Conservation (phyloP, 2,329 filamentous ascomycete species). For the Corynespora cassiicola region DNA sequence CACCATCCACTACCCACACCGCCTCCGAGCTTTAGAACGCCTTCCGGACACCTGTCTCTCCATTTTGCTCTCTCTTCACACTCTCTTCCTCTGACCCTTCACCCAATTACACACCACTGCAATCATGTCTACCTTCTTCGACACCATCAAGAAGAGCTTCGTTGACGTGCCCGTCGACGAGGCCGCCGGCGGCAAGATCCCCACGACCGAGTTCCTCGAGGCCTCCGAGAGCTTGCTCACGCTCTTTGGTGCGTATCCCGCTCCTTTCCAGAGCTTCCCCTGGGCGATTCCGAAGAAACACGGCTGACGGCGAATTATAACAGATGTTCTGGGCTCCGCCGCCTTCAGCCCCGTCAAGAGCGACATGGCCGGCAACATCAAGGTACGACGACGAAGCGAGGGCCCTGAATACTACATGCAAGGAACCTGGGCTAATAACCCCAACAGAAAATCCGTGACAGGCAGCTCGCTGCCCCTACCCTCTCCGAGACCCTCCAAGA, state of each 20-base stretch:
- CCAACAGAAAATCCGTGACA: conserved; percentile 84
- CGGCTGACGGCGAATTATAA: conserved; percentile 2
- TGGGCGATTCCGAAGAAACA: not conserved
- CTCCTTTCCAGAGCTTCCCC: not conserved
- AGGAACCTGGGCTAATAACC: not conserved
- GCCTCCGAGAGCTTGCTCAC: conserved; percentile 85
- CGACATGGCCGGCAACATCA: conserved; percentile 91
- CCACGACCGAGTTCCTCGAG: conserved; percentile 87
- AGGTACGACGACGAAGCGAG: no score
- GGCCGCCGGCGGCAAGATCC: conserved; percentile 76
- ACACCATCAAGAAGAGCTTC: conserved; percentile 85
- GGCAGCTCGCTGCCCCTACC: conserved; percentile 77
- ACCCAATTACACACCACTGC: not conserved
- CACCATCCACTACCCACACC: not conserved
- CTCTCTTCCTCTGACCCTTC: not conserved
- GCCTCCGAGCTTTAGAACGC: not conserved
- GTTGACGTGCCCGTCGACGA: conserved; percentile 78
- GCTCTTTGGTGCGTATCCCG: conserved; percentile 73
- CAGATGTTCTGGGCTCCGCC: conserved; percentile 68
- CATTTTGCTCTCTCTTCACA: not conserved
- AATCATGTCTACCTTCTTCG: conserved; percentile 75
- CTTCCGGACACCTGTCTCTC: conserved; percentile 2
- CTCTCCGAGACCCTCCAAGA: conserved; percentile 86
- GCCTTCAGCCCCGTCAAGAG: conserved; percentile 91
- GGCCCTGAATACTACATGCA: not conserved